Evolutionary conservation across 768 basidiomycete genomes (phyloP), one percentile per base, ranked within the genome.

Genomic region (Serendipita sp.): DNA sequence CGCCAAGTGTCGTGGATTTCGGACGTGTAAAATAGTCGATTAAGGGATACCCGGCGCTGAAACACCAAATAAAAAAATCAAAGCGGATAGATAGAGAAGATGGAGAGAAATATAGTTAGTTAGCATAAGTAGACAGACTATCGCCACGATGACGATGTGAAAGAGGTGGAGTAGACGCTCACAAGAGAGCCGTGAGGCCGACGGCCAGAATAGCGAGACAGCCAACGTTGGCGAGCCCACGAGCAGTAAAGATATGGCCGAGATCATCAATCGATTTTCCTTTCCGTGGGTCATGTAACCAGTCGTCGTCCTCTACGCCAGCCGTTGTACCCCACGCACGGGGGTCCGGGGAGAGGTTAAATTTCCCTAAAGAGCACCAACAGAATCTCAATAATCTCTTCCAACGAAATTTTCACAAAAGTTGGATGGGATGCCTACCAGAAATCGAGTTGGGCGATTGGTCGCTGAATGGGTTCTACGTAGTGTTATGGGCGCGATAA

Each of bases 271-370:
- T 76, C 64, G 80, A 81, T 65, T 79, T 72, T 10, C 56, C 56
- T 36, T n/a, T 60, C 35, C 35, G 23, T 2, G 85, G 85, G 68
- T 86, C 85, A 71, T 88, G 86, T n/a, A 88, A 78, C 65, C 79
- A 79, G 72, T 88, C 86, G 67, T 88, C 86, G 15, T 81, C 75
- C 72, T 88, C 86, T 3, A 77, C 71, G 63, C 81, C 83, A 66
- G 86, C 74, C 68, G 86, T 80, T 38, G 85, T 80, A 1, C 85
- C 86, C 88, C 88, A 89, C 0, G 78, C 81, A 13, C 78, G 74
- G 3, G 88, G 88, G 73, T 89, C 86, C 1, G 86, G 81, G 3
- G 87, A 83, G 28, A 89, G 80, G 16, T 86, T 87, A 70, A 82
- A 89, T 86, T 89, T 52, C 66, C 51, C 45, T 30, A 35, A 10